Base-by-base conservation (phyloP, 805 yeast genomes). In the Candida wancherniae region DNA sequence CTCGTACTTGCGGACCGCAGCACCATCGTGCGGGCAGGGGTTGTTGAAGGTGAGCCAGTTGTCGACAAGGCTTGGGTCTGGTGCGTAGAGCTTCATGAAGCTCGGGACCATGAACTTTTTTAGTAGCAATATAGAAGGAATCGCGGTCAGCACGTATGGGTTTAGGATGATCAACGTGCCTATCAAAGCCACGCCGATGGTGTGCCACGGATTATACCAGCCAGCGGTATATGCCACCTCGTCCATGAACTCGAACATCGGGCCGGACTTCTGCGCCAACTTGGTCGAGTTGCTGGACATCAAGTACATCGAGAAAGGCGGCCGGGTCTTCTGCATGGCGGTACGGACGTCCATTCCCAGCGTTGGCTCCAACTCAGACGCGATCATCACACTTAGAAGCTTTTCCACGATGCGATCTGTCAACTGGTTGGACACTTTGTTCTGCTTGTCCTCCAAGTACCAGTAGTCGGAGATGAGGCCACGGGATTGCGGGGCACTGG, bases 391-490 rank as follows among this genome's bases (percentile, higher is more conserved):
- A 14, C 77, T 63, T 6, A 85, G 58, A 29, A 84, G 61, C 47
- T 77, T 72, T 47, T 86, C 95, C 42, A 85, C 71, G 33, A 85
- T 55, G 33, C 78, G 79, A 44, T 85, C 94, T 0, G 84, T 68
- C 49, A 82, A 34, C 18, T 33, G 46, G 30, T 42, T 51, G 34
- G 49, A 39, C n/a, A 36, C 45, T 22, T 50, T 51, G 14, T 41
- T 42, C 15, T 46, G 40, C 33, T 46, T 51, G 28, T 45, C 42
- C 24, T 44, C 48, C 22, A 44, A 37, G 34, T 45, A 42, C 60
- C 60, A 55, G 37, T 49, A 49, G 12, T 47, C 43, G 7, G 53
- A 45, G 12, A 53, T 44, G 28, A 39, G 44, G 15, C 32, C 36
- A 18, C 21, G 29, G 15, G 7, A 14, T 15, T n/a, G n/a, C n/a